These are phyloP conservation scores for Nannochloris sp. DNA, from an alignment of 139 green algal species.

Conservation along the genomic window DNA sequence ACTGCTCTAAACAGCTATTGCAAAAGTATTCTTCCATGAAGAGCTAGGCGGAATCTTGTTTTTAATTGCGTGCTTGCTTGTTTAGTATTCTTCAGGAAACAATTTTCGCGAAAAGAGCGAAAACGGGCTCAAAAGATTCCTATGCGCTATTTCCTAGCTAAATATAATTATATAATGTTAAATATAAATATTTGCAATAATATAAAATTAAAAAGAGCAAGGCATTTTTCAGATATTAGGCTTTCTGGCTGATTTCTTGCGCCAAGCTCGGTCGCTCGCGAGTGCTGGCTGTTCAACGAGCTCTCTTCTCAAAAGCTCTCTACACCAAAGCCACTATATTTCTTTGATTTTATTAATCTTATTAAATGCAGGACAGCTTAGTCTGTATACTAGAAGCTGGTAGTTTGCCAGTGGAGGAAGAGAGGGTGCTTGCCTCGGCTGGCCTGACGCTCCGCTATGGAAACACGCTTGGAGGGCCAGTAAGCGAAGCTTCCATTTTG, in stretches of 20 bases:
- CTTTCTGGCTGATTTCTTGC: no score
- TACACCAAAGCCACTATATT: no score
- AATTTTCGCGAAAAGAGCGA: no score
- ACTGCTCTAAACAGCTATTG: not conserved
- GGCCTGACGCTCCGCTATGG: not conserved
- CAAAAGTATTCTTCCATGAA: slow-evolving; percentile 1
- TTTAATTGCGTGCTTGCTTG: not conserved
- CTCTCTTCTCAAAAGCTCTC: no score
- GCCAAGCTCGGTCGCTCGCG: no score
- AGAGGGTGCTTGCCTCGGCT: not conserved
- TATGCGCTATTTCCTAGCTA: no score
- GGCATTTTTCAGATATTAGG: no score
- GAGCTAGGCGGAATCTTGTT: not conserved
- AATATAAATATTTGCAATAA: no score
- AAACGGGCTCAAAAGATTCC: no score
- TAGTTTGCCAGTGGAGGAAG: not conserved
- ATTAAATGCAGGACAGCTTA: not conserved
- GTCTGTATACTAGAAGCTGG: not conserved
- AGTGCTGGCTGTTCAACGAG: no score
- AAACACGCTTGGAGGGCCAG: not conserved
- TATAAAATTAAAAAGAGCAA: no score
- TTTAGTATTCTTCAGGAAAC: not conserved
- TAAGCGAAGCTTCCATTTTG: not conserved
- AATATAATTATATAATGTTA: no score
- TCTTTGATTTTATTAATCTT: not conserved